phyloP scores from a whole-genome alignment of 805 yeast species.

The Lachancea kluyveri region DNA sequence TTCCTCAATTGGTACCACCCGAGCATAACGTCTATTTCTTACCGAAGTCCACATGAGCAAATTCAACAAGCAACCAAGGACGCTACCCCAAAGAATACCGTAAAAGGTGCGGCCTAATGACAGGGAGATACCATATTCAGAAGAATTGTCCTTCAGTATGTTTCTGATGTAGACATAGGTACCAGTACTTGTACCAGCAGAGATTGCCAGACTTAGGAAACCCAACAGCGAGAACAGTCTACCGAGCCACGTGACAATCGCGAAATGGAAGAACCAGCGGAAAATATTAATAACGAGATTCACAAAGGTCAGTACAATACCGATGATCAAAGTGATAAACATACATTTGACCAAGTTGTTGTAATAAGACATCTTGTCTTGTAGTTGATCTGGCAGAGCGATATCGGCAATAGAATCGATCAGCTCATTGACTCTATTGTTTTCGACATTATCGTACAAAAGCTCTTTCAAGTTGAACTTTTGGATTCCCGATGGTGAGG shows the following conservation, averaged over 20 bases:
- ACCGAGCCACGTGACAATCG: conserved; percentile 42
- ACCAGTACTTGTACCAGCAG: conserved; percentile 59
- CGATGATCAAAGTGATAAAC: conserved; percentile 47
- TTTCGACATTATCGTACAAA: conserved; percentile 24
- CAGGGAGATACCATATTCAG: conserved; percentile 50
- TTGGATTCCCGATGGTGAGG: conserved; percentile 27
- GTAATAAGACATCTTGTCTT: conserved; percentile 39
- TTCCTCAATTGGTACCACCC: conserved; percentile 17
- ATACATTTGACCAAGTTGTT: conserved; percentile 49
- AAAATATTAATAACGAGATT: conserved; percentile 33
- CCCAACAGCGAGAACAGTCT: conserved; percentile 40
- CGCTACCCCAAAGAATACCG: conserved; percentile 61
- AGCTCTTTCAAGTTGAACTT: conserved; percentile 20
- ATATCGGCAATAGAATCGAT: conserved; percentile 29
- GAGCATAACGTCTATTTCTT: conserved; percentile 12
- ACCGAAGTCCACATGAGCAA: conserved; percentile 34
- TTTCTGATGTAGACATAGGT: conserved; percentile 43
- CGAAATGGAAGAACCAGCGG: conserved; percentile 36
- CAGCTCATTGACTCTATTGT: conserved; percentile 17
- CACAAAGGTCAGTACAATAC: conserved; percentile 40
- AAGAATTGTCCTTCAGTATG: conserved; percentile 43
- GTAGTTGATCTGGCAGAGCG: conserved; percentile 48
- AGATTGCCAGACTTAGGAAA: conserved; percentile 32
- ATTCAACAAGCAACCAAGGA: conserved; percentile 40
- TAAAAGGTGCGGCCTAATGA: conserved; percentile 44